These are phyloP conservation scores for Penicillium sp. DNA, from an alignment of 2,329 filamentous ascomycete species.

Conservation along the genomic window DNA sequence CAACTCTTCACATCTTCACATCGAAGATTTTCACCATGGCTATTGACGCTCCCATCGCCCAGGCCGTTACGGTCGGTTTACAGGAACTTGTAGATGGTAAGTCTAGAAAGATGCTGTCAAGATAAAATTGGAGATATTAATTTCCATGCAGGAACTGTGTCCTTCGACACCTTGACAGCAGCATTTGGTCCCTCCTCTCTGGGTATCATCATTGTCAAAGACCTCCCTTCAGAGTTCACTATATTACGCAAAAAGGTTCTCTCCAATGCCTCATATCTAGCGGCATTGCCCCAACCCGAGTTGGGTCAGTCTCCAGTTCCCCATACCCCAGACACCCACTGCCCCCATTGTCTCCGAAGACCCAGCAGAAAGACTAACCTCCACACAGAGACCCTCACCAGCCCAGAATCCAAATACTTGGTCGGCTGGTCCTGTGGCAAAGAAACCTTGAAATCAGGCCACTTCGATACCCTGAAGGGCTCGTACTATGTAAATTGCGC, in stretches of 20 bases:
- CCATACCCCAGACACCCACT: background rate
- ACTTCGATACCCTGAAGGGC: conserved; percentile 61
- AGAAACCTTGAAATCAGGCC: conserved; percentile 59
- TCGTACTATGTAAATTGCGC: conserved; percentile 63
- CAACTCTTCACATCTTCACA: no score
- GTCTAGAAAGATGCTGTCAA: background rate
- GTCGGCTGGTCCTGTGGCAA: conserved; percentile 64
- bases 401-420: conserved; percentile 53
- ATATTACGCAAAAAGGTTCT: conserved; percentile 70
- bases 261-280: conserved; percentile 84
- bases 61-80: conserved; percentile 49
- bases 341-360: background rate
- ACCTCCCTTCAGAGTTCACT: conserved; percentile 69
- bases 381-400: conserved; percentile 41
- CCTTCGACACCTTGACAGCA: conserved; percentile 48
- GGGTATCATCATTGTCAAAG: conserved; percentile 89
- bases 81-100: conserved; percentile 48
- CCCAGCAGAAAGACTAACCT: background rate
- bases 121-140: conserved; percentile 5
- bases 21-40: conserved; percentile 18
- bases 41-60: conserved; percentile 26
- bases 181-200: conserved; percentile 89
- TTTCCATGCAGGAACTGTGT: conserved; percentile 33
- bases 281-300: conserved; percentile 67
- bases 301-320: conserved; percentile 56